Evolutionary conservation across 495 filamentous ascomycete genomes (phyloP).

Genomic region (Aspergillus sclerotiicarbonarius): DNA sequence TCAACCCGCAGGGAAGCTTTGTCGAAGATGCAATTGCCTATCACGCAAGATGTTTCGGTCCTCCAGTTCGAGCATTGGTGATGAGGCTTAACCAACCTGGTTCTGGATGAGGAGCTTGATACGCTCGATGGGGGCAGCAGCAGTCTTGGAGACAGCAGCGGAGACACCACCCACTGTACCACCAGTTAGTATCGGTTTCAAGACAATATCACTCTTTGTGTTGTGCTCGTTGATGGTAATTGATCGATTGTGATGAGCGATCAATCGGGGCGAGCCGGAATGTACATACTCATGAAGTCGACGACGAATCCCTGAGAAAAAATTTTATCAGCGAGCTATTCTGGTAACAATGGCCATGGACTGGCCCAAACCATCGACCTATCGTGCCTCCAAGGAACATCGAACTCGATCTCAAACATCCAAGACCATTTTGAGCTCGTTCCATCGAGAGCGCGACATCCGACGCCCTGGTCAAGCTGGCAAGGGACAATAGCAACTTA

Average conservation of each 20-base stretch:
- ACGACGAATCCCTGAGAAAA: constrained; percentile 63
- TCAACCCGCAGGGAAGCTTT: neutral
- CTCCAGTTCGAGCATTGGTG: neutral
- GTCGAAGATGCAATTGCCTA: neutral
- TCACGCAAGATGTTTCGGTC: neutral
- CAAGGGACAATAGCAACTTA: constrained; percentile 30
- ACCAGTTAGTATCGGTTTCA: constrained; percentile 29
- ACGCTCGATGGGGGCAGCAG: constrained; percentile 99
- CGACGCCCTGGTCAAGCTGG: constrained; percentile 7
- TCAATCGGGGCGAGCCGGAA: constrained; percentile 5
- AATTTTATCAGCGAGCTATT: constrained; percentile 33
- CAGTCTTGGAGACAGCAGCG: constrained; percentile 99
- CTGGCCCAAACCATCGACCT: neutral
- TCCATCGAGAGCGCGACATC: constrained; percentile 11
- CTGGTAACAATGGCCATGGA: neutral
- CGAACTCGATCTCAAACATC: neutral
- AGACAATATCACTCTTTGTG: neutral
- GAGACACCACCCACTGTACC: constrained; percentile 95
- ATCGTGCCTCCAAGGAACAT: neutral
- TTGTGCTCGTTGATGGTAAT: neutral
- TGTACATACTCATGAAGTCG: constrained; percentile 91
- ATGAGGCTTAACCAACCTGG: constrained; percentile 62
- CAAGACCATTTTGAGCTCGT: neutral
- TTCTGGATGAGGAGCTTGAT: constrained; percentile 99
- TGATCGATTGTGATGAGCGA: constrained; percentile 11